A percentile compares a stretch with the other conserved stretches of the same genome.
Evolutionary conservation across 2,329 filamentous ascomycete species (phyloP).

Genomic region (Rhinocladiella similis): DNA sequence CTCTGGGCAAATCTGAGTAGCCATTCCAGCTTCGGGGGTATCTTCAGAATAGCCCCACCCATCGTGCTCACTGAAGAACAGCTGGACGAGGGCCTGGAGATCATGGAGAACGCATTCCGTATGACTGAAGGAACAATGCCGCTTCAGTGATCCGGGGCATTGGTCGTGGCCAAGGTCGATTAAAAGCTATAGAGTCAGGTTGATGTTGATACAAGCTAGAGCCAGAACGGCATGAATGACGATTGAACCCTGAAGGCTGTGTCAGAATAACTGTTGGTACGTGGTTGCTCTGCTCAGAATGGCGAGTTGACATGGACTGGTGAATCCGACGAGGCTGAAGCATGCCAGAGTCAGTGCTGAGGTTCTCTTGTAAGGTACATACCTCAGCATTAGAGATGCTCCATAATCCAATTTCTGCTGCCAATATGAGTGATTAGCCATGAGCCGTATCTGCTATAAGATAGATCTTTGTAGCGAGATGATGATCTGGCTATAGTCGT

Average conservation of each 20-base stretch:
- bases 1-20: constrained; percentile 59
- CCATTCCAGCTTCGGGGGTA: constrained; percentile 56
- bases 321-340: background rate
- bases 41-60: constrained; percentile 61
- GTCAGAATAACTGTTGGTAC: too few relatives aligned
- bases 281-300: too few relatives aligned
- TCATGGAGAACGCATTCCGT: constrained; percentile 58
- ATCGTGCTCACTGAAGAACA: constrained; percentile 57
- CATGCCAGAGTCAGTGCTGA: background rate
- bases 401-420: too few relatives aligned
- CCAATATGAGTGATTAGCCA: too few relatives aligned
- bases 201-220: background rate
- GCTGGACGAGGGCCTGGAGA: constrained; percentile 52
- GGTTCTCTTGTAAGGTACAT: too few relatives aligned
- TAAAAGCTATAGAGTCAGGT: background rate
- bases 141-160: constrained; percentile 11
- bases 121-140: constrained; percentile 25
- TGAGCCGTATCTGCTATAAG: too few relatives aligned
- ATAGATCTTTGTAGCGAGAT: too few relatives aligned
- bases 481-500: too few relatives aligned
- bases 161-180: background rate
- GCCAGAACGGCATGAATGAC: background rate
- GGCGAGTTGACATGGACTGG: too few relatives aligned
- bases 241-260: background rate
- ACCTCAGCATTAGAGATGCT: too few relatives aligned